Conservation (phyloP, 805 yeast species). For the Suhomyces sp. region DNA sequence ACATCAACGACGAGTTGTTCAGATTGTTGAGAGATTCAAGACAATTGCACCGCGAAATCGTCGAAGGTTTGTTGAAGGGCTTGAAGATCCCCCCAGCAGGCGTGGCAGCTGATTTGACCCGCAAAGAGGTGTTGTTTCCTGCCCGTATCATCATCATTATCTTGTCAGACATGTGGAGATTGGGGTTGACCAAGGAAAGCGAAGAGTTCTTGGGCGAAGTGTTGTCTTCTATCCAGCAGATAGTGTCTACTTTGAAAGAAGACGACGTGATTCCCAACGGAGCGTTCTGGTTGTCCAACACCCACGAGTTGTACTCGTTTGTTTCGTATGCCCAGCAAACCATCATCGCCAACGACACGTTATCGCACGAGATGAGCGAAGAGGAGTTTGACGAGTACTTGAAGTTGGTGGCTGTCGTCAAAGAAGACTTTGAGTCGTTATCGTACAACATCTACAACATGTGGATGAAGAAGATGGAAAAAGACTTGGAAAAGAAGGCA, state of each 20-base stretch:
- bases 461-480: slow-evolving; percentile 96
- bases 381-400: slow-evolving; percentile 88
- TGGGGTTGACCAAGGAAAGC: slow-evolving; percentile 88
- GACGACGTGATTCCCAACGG: slow-evolving; percentile 88
- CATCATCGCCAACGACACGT: slow-evolving; percentile 78
- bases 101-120: slow-evolving; percentile 75
- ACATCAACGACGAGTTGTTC: slow-evolving; percentile 73
- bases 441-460: slow-evolving; percentile 92
- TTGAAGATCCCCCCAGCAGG: slow-evolving; percentile 83
- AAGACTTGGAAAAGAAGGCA: slow-evolving; percentile 84
- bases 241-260: slow-evolving; percentile 75
- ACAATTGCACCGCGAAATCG: slow-evolving; percentile 74
- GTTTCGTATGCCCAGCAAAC: slow-evolving; percentile 91
- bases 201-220: slow-evolving; percentile 90
- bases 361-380: slow-evolving; percentile 81
- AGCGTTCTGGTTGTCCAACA: slow-evolving; percentile 96
- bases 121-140: slow-evolving; percentile 93
- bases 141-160: slow-evolving; percentile 91
- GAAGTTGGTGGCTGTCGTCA: slow-evolving; percentile 83
- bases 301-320: slow-evolving; percentile 92
- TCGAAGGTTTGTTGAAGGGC: slow-evolving; percentile 81
- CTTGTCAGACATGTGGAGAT: slow-evolving; percentile 96
- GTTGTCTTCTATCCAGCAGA: slow-evolving; percentile 78
- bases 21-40: slow-evolving; percentile 67
- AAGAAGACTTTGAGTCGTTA: slow-evolving; percentile 89